These are phyloP conservation scores for Aspergillus piperis DNA, from an alignment of 2,329 filamentous ascomycete genomes.

Conservation along the genomic window DNA sequence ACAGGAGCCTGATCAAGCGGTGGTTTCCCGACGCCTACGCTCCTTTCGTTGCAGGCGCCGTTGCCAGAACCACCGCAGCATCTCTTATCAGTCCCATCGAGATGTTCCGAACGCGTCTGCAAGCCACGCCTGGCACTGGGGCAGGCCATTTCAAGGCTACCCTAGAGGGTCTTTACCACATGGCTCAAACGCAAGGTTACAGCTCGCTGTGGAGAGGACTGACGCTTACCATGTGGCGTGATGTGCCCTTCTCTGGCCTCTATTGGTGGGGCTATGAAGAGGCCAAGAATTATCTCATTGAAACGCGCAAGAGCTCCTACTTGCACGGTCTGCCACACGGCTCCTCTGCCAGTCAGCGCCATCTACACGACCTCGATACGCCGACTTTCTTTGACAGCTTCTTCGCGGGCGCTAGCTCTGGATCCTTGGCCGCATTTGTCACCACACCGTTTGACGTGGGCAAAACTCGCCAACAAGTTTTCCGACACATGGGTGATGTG, in stretches of 20 bases:
- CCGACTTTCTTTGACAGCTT: constrained; percentile 88
- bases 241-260: constrained; percentile 93
- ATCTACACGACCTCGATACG: constrained; percentile 69
- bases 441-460: constrained; percentile 97
- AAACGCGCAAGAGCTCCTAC: constrained; percentile 59
- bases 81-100: constrained; percentile 86
- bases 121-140: constrained; percentile 64
- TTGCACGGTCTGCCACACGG: constrained; percentile 20
- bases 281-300: constrained; percentile 70
- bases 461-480: constrained; percentile 91
- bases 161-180: constrained; percentile 70
- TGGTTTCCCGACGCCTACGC: constrained; percentile 68
- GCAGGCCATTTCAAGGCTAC: constrained; percentile 78
- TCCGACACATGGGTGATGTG: constrained; percentile 58
- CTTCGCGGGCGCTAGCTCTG: constrained; percentile 77
- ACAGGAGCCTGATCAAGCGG: constrained; percentile 68
- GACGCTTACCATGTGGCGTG: constrained; percentile 88
- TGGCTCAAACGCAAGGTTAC: constrained; percentile 78
- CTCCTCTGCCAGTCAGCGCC: constrained; percentile 28
- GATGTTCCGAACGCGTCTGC: constrained; percentile 89
- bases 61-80: constrained; percentile 77
- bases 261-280: constrained; percentile 99
- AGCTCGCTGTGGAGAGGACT: constrained; percentile 86
- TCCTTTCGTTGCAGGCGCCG: constrained; percentile 76
- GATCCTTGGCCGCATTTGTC: constrained; percentile 79